Conservation (phyloP, 306 rosid genomes). For the Cucurbita ficifolia region DNA sequence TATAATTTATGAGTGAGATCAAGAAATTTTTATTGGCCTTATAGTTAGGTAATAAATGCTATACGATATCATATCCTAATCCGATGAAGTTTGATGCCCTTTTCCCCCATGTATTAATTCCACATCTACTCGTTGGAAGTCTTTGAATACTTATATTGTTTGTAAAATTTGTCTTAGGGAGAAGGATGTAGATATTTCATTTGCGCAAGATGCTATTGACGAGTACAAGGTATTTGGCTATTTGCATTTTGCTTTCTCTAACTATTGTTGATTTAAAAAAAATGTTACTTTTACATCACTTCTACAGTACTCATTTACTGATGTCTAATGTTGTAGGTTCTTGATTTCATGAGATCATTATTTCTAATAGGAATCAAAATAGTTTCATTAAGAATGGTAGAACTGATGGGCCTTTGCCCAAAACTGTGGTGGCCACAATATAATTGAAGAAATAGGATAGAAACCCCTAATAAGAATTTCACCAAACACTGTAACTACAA, state of each 20-base stretch:
- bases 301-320: neutral
- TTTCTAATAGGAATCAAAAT: neutral
- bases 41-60: neutral
- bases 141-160: constrained; percentile 12
- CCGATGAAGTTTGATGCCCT: neutral
- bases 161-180: constrained; percentile 47
- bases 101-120: neutral
- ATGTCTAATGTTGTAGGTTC: neutral
- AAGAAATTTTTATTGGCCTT: neutral
- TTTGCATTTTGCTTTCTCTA: neutral
- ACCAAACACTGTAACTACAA: neutral
- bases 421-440: neutral
- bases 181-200: constrained; percentile 81
- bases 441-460: neutral
- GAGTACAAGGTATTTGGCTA: constrained; percentile 63
- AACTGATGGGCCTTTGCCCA: neutral
- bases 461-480: neutral
- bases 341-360: neutral
- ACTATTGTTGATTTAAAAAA: neutral
- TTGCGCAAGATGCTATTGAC: constrained; percentile 91
- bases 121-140: neutral
- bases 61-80: neutral
- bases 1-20: neutral
- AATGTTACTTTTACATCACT: neutral
- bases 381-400: neutral